phyloP scores from a whole-genome alignment of 176 grass and related monocot species.

The Aegilops longissima region DNA sequence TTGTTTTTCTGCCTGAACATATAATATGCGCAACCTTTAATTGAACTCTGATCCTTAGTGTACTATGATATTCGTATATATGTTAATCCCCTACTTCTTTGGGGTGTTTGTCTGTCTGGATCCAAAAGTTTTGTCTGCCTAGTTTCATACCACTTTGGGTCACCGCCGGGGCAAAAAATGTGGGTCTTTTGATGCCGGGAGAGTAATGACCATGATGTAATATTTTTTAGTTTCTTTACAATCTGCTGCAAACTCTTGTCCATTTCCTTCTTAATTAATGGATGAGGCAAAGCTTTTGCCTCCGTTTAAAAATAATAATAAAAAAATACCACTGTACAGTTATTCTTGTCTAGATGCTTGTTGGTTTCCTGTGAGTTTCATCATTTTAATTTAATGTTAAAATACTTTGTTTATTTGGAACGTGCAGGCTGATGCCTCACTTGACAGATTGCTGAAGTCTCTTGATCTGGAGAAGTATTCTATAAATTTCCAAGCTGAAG shows the following conservation, averaged over 20 bases:
- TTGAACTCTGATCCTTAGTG: neutral
- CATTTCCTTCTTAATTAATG: too few relatives aligned
- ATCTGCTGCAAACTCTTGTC: too few relatives aligned
- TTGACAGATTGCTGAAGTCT: constrained; percentile 58
- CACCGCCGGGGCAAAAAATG: too few relatives aligned
- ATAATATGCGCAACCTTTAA: constrained; percentile 12
- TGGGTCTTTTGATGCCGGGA: too few relatives aligned
- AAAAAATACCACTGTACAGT: neutral
- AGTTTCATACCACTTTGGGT: neutral
- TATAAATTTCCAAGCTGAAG: constrained; percentile 66
- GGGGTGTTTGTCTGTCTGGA: neutral
- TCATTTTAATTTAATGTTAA: constrained; percentile 7
- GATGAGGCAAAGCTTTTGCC: too few relatives aligned
- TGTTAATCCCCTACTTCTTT: neutral
- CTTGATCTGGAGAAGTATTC: constrained; percentile 71
- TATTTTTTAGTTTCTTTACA: too few relatives aligned
- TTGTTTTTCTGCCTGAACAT: neutral
- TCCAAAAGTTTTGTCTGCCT: neutral
- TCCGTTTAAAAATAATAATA: too few relatives aligned
- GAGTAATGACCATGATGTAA: too few relatives aligned
- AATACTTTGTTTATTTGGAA: constrained; percentile 18
- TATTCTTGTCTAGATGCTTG: constrained; percentile 4
- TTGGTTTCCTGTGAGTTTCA: constrained; percentile 9
- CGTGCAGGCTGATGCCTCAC: constrained; percentile 41
- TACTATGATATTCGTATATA: constrained; percentile 1